Percentiles rank a stretch among this genome's conserved stretches.
phyloP scores from a whole-genome alignment of 306 rosid genomes.

The Neltuma alba region DNA sequence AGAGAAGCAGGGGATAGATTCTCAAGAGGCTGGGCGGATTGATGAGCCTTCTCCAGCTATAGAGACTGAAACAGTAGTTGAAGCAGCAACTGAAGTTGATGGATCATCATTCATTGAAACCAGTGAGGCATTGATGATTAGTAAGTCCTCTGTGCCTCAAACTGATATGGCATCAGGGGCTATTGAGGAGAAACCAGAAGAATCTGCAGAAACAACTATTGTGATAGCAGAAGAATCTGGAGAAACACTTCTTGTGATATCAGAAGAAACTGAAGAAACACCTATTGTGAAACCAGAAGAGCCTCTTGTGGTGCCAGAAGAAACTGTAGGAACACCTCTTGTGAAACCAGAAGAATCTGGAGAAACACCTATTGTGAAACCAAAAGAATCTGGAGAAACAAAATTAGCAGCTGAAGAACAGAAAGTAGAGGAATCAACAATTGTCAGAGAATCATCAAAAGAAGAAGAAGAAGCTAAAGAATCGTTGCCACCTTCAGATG shows the following conservation, averaged over 20 bases:
- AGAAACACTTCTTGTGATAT: no score
- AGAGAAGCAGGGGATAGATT: slow-evolving; percentile 24
- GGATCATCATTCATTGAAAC: slow-evolving; percentile 10
- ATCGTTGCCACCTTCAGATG: slow-evolving; percentile 39
- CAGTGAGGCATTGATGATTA: background rate
- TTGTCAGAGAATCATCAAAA: slow-evolving; percentile 38
- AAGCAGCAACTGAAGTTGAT: slow-evolving; percentile 12
- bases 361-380: no score
- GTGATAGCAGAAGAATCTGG: no score
- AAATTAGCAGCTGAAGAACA: slow-evolving; percentile 25
- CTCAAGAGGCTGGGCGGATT: slow-evolving; percentile 17
- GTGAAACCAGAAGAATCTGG: background rate
- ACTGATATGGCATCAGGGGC: slow-evolving; percentile 40
- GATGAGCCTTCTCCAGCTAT: slow-evolving; percentile 13
- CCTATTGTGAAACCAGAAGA: background rate
- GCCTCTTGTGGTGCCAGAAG: no score
- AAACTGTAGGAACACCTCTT: background rate
- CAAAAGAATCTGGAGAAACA: slow-evolving; percentile 41
- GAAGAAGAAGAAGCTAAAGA: slow-evolving; percentile 34
- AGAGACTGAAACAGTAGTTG: slow-evolving; percentile 29
- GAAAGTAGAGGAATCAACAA: slow-evolving; percentile 42
- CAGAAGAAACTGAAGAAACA: no score
- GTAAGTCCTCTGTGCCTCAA: slow-evolving; percentile 19
- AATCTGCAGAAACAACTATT: no score
- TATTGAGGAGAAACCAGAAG: slow-evolving; percentile 36